Conservation (phyloP, 495 filamentous ascomycete species). For the Massariosphaeria phaeospora region DNA sequence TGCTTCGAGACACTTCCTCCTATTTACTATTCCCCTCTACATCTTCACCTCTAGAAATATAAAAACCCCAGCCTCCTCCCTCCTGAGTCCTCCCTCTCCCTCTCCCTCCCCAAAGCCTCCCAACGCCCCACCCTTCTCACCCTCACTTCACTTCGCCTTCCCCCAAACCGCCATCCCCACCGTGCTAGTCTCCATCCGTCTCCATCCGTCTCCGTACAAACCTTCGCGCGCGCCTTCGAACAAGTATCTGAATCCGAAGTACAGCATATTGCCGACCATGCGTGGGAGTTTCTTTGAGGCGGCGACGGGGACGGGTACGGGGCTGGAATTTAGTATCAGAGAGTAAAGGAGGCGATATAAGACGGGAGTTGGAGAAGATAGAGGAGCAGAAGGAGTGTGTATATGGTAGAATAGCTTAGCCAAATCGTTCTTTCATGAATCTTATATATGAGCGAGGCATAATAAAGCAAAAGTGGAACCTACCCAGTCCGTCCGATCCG, state of each 20-base stretch:
- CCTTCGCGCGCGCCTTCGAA: too few relatives aligned
- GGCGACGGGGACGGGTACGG: conserved; percentile 16
- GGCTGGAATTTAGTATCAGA: conserved; percentile 16
- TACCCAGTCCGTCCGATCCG: too few relatives aligned
- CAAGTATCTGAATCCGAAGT: conserved; percentile 36
- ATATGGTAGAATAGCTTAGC: not conserved
- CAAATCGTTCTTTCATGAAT: too few relatives aligned
- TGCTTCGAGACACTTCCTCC: too few relatives aligned
- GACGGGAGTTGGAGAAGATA: not conserved
- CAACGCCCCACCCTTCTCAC: conserved; percentile 44
- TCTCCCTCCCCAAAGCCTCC: conserved; percentile 44
- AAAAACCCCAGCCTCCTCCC: conserved; percentile 38
- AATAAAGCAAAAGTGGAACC: too few relatives aligned
- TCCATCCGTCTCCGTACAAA: too few relatives aligned
- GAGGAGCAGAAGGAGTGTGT: not conserved
- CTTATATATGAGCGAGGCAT: too few relatives aligned
- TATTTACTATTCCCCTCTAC: conserved; percentile 22
- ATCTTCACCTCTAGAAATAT: conserved; percentile 41
- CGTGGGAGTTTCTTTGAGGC: conserved; percentile 41
- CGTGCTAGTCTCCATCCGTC: too few relatives aligned
- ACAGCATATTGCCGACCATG: conserved; percentile 41
- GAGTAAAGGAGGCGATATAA: conserved; percentile 2
- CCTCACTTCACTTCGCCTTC: too few relatives aligned
- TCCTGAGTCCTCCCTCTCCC: conserved; percentile 41
- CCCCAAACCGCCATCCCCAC: too few relatives aligned